Conservation (phyloP, 2,329 filamentous ascomycete genomes). For the Phialophora verrucosa region DNA sequence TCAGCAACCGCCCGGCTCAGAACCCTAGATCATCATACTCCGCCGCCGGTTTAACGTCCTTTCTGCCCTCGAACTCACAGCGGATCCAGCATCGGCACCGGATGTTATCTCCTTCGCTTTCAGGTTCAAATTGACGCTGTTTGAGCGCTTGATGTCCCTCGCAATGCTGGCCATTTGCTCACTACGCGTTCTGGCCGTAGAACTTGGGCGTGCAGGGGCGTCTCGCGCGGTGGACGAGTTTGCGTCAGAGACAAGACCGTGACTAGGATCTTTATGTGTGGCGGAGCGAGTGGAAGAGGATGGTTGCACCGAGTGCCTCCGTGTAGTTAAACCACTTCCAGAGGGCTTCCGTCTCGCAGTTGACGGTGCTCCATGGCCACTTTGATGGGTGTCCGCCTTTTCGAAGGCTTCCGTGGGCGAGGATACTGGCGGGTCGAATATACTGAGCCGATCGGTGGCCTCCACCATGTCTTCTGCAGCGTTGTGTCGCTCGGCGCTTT, state of each 20-base stretch:
- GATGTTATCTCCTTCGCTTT: not conserved
- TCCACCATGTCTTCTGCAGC: slow-evolving; percentile 29
- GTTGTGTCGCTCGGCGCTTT: slow-evolving; percentile 10
- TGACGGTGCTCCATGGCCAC: slow-evolving; percentile 5
- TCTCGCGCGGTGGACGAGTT: not conserved
- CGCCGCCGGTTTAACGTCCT: slow-evolving; percentile 34
- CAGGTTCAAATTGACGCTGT: slow-evolving; percentile 26
- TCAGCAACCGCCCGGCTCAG: not conserved
- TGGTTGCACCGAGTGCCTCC: slow-evolving; percentile 31
- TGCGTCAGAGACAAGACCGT: not conserved
- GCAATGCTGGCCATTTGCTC: slow-evolving; percentile 1
- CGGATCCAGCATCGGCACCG: slow-evolving; percentile 2
- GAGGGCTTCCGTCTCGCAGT: slow-evolving; percentile 25
- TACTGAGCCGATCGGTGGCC: slow-evolving; percentile 36
- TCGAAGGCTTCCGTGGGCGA: slow-evolving; percentile 28
- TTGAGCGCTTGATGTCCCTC: slow-evolving; percentile 26
- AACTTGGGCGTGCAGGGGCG: slow-evolving; percentile 13
- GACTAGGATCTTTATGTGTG: not conserved
- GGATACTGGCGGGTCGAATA: slow-evolving; percentile 36
- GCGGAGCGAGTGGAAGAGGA: slow-evolving; percentile 16
- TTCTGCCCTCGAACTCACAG: slow-evolving; percentile 26
- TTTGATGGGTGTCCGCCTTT: not conserved
- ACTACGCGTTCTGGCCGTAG: slow-evolving; percentile 21
- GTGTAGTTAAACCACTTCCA: slow-evolving; percentile 1
- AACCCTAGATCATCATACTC: slow-evolving; percentile 36